Evolutionary conservation across 176 grass and related monocot species (phyloP).

Genomic region (Guadua angustifolia): DNA sequence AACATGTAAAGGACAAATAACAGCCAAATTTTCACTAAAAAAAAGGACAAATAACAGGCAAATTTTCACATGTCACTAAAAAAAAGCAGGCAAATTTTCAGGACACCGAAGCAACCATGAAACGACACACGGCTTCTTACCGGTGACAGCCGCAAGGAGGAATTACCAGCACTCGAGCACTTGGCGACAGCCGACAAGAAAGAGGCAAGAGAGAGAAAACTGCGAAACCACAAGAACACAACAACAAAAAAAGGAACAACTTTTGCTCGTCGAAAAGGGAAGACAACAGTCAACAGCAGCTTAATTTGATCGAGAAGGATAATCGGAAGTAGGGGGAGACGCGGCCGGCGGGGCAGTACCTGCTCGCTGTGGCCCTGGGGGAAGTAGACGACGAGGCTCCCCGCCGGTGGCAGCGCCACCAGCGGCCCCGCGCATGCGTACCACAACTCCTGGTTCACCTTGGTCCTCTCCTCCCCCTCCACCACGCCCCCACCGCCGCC

Average conservation of each 20-base stretch:
- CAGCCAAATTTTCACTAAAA: neutral
- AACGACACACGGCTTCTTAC: constrained; percentile 15
- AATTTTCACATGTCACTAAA: neutral
- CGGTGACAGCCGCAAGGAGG: neutral
- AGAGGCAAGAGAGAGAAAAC: constrained; percentile 7
- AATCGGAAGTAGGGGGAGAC: neutral
- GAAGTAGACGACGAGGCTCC: constrained; percentile 84
- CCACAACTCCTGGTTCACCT: constrained; percentile 81
- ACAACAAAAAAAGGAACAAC: constrained; percentile 17
- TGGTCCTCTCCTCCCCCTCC: constrained; percentile 30
- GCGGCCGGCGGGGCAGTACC: constrained; percentile 27
- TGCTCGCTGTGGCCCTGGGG: constrained; percentile 86
- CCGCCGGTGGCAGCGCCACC: constrained; percentile 60
- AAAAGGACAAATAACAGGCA: neutral
- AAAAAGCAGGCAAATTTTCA: neutral
- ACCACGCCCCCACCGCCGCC: constrained; percentile 35
- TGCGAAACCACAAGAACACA: neutral
- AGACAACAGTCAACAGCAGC: neutral
- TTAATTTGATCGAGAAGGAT: constrained; percentile 50
- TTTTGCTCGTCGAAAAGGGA: neutral
- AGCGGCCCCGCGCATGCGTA: constrained; percentile 80
- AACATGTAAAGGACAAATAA: neutral
- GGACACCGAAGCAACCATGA: constrained; percentile 6
- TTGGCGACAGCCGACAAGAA: constrained; percentile 44
- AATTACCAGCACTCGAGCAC: constrained; percentile 14